These are phyloP conservation scores for Vaccinium myrtillus DNA, from an alignment of 148 eudicot genomes.

Conservation along the genomic window DNA sequence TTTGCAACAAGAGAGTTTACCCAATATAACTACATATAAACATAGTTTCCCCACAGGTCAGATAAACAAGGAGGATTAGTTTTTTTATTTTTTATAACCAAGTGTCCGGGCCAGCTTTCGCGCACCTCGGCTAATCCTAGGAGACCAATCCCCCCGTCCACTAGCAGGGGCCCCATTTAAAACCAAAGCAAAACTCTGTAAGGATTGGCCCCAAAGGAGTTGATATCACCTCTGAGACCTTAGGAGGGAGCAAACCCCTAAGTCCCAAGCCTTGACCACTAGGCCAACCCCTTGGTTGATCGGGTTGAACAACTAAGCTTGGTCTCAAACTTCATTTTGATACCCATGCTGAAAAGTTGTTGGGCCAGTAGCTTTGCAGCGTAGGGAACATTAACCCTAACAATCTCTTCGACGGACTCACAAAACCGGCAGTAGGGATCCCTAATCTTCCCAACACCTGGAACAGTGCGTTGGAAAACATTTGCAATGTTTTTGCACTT, in stretches of 20 bases:
- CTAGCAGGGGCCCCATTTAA: no score
- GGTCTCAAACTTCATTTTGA: conserved; percentile 22
- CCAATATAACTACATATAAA: not conserved
- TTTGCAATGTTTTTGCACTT: conserved; percentile 55
- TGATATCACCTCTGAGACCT: no score
- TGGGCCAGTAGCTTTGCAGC: conserved; percentile 81
- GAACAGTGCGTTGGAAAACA: conserved; percentile 60
- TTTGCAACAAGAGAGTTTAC: not conserved
- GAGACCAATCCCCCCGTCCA: no score
- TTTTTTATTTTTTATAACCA: not conserved
- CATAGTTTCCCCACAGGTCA: not conserved
- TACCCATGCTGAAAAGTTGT: conserved; percentile 94
- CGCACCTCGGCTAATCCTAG: no score
- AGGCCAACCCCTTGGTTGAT: no score
- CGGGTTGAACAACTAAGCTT: no score
- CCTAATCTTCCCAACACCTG: conserved; percentile 63
- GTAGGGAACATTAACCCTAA: conserved; percentile 69
- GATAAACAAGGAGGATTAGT: not conserved
- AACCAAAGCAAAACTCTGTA: no score
- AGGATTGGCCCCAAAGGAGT: no score
- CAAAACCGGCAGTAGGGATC: conserved; percentile 86
- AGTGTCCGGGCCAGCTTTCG: no score
- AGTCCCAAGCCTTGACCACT: no score
- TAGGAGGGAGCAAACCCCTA: no score
- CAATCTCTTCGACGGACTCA: conserved; percentile 30